Base-by-base conservation (phyloP, 1,139 yeast genomes). In the Protomyces macrosporus region DNA sequence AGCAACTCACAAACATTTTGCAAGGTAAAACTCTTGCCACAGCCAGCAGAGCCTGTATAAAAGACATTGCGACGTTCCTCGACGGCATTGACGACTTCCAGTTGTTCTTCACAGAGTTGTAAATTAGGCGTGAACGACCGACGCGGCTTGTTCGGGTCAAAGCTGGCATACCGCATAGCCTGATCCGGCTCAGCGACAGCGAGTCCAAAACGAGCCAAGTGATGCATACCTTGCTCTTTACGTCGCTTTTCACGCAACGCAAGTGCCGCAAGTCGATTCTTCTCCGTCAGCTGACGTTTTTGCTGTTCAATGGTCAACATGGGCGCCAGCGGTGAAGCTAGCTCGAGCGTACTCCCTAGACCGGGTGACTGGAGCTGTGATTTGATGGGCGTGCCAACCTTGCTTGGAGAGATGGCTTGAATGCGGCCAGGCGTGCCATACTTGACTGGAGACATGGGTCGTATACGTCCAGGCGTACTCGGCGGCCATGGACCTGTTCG, bases 21-120 rank as follows among this genome's bases (percentile, higher is more conserved):
- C 55, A 93, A 77, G 16, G 88, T 77, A 5, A 90, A 85, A 0
- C 97, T 89, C 72, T 90, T 90, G 71, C 97, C 97, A 1, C 97
- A 90, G 6, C 70, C 97, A 0, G 97, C 97, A 45, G 97, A 88
- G 51, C 97, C 98, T 0, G 97, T 90, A 71, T 87, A 90, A 72
- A 90, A 90, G 1, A 90, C 74, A 50, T 78, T 76, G 0, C 89
- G 83, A 37, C 81, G 77, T 36, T 84, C 78, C 5, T 75, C 73
- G 9, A 57, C 55, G 52, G 87, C 75, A 14, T 82, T 79, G 12
- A 89, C 77, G 9, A 93, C 90, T 39, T 78, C 75, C 59, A 78
- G 75, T 74, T 93, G 98, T 72, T 93, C 98, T 32, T 10, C 33
- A 30, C 54, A 50, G 12, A 57, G 40, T 12, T 12, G 48, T 39